Evolutionary conservation across 75 land plant species (phyloP), one percentile per base, ranked within the genome.

Genomic region (Selaginella tamariscina): DNA sequence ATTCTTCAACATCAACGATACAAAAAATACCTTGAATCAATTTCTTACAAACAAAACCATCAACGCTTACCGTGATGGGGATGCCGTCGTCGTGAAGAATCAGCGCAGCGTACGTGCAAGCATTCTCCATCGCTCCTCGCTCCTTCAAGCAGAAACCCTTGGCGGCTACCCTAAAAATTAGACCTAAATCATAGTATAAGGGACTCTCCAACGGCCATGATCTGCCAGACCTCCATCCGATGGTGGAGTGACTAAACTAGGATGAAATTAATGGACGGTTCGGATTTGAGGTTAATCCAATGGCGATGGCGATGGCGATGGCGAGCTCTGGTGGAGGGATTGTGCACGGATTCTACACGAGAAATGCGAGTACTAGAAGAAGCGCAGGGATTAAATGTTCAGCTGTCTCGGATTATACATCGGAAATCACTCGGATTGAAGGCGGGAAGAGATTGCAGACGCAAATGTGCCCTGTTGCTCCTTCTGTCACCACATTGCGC

Each of bases 41-140:
- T 39, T 39, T 39, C 49, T 5, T 15, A 39, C 5, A 39, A 39
- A 5, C 11, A 67, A 13, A 30, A 13, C 32, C 26, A 60, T 21
- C 11, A 30, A 29, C 2, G 54, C 72, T 27, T 24, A 78, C 80
- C 68, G 80, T 78, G 79, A 78, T 75, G 29, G 80, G 64, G 64
- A 78, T 78, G 68, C 80, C 80, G 31, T 78, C 80, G 44, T 78
- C 80, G 69, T 76, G 74, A 28, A 78, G 80, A 57, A 78, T 76
- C 64, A 75, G 75, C 23, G 74, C 49, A 21, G 80, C 80, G 44
- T 78, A 78, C 32, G 79, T 78, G 73, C 80, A 78, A 56, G 80
- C 80, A 33, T 55, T 54, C 80, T 78, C 80, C 15, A 5, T 15
- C 49, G 15, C 15, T 39, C 11, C 49, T 39, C 49, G 49, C 49